These are phyloP conservation scores for Trichophyton rubrum DNA, from an alignment of 2,329 filamentous ascomycete species.

Conservation along the genomic window DNA sequence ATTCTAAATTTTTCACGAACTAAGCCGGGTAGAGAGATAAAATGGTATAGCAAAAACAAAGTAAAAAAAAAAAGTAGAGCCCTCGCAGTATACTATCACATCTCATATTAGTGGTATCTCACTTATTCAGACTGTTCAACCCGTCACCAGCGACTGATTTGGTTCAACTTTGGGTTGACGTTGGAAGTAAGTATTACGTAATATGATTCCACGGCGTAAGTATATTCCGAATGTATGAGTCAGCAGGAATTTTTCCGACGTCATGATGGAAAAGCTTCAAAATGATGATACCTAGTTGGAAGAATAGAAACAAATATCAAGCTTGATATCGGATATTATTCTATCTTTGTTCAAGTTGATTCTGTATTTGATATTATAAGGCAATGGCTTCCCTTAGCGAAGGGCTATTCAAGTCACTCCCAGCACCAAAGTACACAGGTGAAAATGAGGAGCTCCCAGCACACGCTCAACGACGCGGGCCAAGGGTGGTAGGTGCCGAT, in stretches of 20 bases:
- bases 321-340: not conserved
- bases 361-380: not conserved
- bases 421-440: conserved; percentile 81
- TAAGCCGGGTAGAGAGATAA: not conserved
- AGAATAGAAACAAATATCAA: not conserved
- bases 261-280: not conserved
- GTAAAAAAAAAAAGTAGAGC: not conserved
- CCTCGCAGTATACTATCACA: not conserved
- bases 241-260: not conserved
- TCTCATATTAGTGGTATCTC: not conserved
- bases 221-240: not conserved
- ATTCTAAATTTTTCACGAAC: not conserved
- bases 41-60: not conserved
- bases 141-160: not conserved
- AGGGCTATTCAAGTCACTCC: conserved; percentile 66
- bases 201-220: not conserved
- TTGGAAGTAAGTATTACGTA: not conserved
- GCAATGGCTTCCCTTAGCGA: conserved; percentile 43
- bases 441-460: conserved; percentile 70
- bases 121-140: not conserved
- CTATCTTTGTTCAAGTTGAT: not conserved
- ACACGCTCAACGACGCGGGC: conserved; percentile 62
- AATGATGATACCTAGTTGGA: not conserved
- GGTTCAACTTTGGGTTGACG: not conserved
- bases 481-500: conserved; percentile 66